Percentiles rank a stretch among this genome's conserved stretches.
phyloP scores from a whole-genome alignment of 805 yeast species.

The Myxozyma vanderwaltii region DNA sequence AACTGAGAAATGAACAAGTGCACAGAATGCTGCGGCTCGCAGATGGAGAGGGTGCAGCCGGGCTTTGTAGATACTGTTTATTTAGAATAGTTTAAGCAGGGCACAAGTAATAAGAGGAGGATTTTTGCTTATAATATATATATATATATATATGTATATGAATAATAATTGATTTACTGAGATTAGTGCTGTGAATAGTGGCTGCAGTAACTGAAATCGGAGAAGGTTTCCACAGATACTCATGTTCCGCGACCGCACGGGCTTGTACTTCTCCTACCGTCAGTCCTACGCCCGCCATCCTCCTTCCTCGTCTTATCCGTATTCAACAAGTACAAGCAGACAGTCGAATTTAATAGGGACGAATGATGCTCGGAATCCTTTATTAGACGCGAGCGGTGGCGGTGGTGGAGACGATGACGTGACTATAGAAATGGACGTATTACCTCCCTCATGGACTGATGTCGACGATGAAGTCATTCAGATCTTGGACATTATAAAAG shows the following conservation, averaged over 20 bases:
- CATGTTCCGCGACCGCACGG: slow-evolving; percentile 96
- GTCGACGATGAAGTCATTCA: slow-evolving; percentile 71
- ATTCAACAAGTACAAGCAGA: neutral
- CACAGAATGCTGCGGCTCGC: neutral
- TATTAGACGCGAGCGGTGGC: slow-evolving; percentile 47
- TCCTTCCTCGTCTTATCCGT: slow-evolving; percentile 20
- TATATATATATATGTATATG: no score
- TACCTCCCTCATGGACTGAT: slow-evolving; percentile 81
- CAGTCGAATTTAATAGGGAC: slow-evolving; percentile 5
- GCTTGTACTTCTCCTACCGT: slow-evolving; percentile 82
- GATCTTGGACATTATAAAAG: slow-evolving; percentile 54
- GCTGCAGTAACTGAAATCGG: no score
- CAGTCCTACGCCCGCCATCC: slow-evolving; percentile 79
- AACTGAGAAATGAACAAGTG: neutral
- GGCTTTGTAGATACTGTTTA: no score
- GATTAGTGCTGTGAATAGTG: no score
- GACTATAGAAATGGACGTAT: slow-evolving; percentile 59
- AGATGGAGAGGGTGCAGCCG: no score
- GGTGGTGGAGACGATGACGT: slow-evolving; percentile 29
- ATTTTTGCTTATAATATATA: no score
- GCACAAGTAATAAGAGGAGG: no score
- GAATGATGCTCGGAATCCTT: slow-evolving; percentile 40
- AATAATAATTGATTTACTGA: no score
- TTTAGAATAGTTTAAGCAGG: no score
- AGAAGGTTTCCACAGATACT: neutral